A percentile compares a stretch with the other conserved stretches of the same genome.
Evolutionary conservation across 345 rosid genomes (phyloP).

Genomic region (Hevea brasiliensis): DNA sequence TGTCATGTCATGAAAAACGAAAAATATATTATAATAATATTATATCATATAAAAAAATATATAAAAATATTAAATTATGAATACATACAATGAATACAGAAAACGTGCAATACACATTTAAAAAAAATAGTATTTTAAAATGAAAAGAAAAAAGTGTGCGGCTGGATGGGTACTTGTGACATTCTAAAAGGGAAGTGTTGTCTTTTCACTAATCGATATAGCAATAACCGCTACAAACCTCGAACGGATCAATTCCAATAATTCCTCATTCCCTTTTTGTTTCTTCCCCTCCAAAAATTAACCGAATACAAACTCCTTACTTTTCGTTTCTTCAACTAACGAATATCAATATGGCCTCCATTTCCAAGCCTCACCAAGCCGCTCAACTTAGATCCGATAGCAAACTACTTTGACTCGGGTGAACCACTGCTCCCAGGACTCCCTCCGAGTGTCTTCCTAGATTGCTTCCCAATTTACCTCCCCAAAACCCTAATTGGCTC

Average conservation of each 20-base stretch:
- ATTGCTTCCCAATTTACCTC: conserved; percentile 22
- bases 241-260: conserved; percentile 1
- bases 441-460: conserved; percentile 65
- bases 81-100: too few species aligned
- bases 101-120: too few species aligned
- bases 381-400: conserved; percentile 56
- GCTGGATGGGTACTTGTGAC: too few species aligned
- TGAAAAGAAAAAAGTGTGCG: too few species aligned
- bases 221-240: conserved; percentile 17
- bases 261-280: neutral
- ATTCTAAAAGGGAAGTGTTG: too few species aligned
- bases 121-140: too few species aligned
- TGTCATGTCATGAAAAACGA: too few species aligned
- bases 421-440: conserved; percentile 34
- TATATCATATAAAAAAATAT: too few species aligned
- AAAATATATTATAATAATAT: too few species aligned
- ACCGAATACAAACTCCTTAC: neutral
- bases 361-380: conserved; percentile 14
- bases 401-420: conserved; percentile 57
- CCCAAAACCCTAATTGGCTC: conserved; percentile 81
- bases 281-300: neutral
- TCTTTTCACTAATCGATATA: too few species aligned
- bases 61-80: too few species aligned
- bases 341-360: conserved; percentile 20
- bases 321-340: neutral